Conservation (phyloP, 352 stramenopile genomes). For the Phytophthora rubi region DNA sequence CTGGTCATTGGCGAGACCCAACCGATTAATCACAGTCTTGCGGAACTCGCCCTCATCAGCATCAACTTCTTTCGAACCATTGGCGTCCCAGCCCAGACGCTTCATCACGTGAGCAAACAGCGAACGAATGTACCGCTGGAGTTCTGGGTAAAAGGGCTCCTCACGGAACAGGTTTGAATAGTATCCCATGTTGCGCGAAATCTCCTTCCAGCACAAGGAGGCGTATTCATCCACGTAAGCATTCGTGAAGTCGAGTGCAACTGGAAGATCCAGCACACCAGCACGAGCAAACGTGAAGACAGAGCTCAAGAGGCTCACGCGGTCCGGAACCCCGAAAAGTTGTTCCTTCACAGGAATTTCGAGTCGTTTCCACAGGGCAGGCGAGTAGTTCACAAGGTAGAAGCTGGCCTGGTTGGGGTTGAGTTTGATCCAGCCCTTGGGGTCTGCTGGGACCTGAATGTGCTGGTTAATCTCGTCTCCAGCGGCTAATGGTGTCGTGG, state of each 20-base stretch:
- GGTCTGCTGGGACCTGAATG: slow-evolving; percentile 53
- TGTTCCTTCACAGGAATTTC: slow-evolving; percentile 57
- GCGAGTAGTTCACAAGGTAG: slow-evolving; percentile 94
- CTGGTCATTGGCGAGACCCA: slow-evolving; percentile 59
- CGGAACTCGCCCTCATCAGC: slow-evolving; percentile 71
- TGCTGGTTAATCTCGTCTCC: slow-evolving; percentile 87
- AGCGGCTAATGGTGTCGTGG: slow-evolving; percentile 55
- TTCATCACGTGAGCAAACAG: slow-evolving; percentile 65
- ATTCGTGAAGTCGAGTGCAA: slow-evolving; percentile 67
- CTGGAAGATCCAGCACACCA: slow-evolving; percentile 52
- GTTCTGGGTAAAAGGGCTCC: slow-evolving; percentile 56
- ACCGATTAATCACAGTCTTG: slow-evolving; percentile 57
- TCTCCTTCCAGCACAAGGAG: slow-evolving; percentile 74
- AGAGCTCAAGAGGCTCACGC: slow-evolving; percentile 93
- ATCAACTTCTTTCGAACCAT: slow-evolving; percentile 26
- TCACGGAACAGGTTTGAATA: slow-evolving; percentile 62
- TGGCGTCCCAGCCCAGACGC: slow-evolving; percentile 58
- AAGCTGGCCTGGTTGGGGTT: slow-evolving; percentile 96
- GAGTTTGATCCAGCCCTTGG: slow-evolving; percentile 93
- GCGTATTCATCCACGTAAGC: slow-evolving; percentile 66
- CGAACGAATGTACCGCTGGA: slow-evolving; percentile 63
- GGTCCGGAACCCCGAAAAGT: slow-evolving; percentile 82
- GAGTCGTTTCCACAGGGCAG: slow-evolving; percentile 86
- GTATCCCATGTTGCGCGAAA: slow-evolving; percentile 56
- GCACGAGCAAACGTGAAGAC: slow-evolving; percentile 89